Percentiles rank a stretch among this genome's conserved stretches.
These are phyloP conservation scores for Rhodotorula glutinis DNA, from an alignment of 1,284 basidiomycete genomes.

Conservation along the genomic window DNA sequence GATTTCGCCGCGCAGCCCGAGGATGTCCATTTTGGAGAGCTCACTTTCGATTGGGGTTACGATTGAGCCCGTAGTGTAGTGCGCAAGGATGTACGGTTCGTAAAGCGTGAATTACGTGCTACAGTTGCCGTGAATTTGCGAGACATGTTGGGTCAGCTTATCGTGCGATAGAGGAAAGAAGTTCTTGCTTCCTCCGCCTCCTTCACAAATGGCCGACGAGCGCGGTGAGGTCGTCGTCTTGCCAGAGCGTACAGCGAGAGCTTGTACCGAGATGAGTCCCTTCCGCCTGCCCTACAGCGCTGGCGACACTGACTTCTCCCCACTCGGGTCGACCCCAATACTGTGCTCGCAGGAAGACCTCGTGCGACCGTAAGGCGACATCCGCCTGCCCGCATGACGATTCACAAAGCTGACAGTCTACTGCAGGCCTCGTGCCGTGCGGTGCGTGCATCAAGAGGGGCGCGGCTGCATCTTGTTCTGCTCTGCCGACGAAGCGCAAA, in stretches of 20 bases:
- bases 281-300: no score
- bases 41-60: constrained; percentile 7
- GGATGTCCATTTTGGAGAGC: constrained; percentile 7
- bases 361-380: constrained; percentile 4
- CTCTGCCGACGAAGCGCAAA: constrained; percentile 18
- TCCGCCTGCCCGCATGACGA: no score
- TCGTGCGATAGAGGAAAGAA: no score
- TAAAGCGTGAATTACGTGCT: not conserved
- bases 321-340: not conserved
- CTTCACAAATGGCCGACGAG: constrained; percentile 2
- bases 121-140: no score
- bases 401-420: not conserved
- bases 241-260: constrained; percentile 6
- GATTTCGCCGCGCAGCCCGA: not conserved
- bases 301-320: not conserved
- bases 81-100: no score
- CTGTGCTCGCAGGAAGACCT: constrained; percentile 4
- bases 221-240: constrained; percentile 14
- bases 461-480: constrained; percentile 7
- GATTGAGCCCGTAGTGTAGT: no score
- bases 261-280: constrained; percentile 16
- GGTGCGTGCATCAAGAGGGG: constrained; percentile 28
- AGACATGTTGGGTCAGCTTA: no score
- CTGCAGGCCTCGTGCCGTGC: constrained; percentile 18
- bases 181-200: no score